phyloP scores from a whole-genome alignment of 1,284 basidiomycete genomes.

The Tilletia setariae region DNA sequence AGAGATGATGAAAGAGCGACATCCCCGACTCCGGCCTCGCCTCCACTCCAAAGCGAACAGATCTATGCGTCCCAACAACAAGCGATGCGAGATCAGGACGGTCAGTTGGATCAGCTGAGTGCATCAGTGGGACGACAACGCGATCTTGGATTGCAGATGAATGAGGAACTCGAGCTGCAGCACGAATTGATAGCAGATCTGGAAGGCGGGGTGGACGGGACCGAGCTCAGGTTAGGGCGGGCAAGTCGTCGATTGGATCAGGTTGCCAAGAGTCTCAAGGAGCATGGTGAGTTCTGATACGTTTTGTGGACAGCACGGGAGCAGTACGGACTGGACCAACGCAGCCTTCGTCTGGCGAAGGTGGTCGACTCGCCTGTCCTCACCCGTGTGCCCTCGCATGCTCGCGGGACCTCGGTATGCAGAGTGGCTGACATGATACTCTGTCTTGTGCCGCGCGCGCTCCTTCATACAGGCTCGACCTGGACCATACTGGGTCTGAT shows the following conservation, averaged over 20 bases:
- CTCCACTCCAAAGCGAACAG: constrained; percentile 8
- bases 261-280: constrained; percentile 35
- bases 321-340: too few species aligned
- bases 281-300: constrained; percentile 41
- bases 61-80: constrained; percentile 24
- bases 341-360: too few species aligned
- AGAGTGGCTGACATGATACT: not conserved
- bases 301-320: too few species aligned
- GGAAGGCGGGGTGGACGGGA: constrained; percentile 38
- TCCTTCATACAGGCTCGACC: constrained; percentile 6
- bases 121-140: constrained; percentile 47
- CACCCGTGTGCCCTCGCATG: not conserved
- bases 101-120: constrained; percentile 42
- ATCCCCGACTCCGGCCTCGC: not conserved
- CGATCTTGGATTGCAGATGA: constrained; percentile 47
- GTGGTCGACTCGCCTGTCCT: too few species aligned
- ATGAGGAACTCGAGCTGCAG: constrained; percentile 51
- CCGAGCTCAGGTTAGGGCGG: constrained; percentile 40
- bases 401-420: not conserved
- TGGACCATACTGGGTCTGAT: constrained; percentile 44
- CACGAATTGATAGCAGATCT: constrained; percentile 40
- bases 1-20: not conserved
- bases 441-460: not conserved
- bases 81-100: constrained; percentile 40
- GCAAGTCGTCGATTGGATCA: constrained; percentile 38